These are phyloP conservation scores for Eutrema japonicum DNA, from an alignment of 345 rosid species.

Conservation along the genomic window DNA sequence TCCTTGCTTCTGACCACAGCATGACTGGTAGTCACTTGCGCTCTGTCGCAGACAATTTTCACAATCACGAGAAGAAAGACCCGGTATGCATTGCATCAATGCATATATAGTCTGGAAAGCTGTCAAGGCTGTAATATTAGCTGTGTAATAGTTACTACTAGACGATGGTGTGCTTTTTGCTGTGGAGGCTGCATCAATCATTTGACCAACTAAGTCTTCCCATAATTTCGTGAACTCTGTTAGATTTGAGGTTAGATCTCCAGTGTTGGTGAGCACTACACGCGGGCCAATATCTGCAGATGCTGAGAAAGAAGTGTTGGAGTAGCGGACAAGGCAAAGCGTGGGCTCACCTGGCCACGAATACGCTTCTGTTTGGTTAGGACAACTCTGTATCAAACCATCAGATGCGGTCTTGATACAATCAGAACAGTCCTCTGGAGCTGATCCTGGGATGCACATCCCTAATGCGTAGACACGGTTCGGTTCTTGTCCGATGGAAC, in stretches of 20 bases:
- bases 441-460: slow-evolving; percentile 43
- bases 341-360: background rate
- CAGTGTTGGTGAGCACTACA: background rate
- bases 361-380: slow-evolving; percentile 46
- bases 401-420: slow-evolving; percentile 30
- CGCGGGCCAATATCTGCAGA: background rate
- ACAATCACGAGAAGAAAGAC: slow-evolving; percentile 26
- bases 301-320: slow-evolving; percentile 17
- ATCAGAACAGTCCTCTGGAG: slow-evolving; percentile 5
- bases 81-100: slow-evolving; percentile 32
- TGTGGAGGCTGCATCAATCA: slow-evolving; percentile 26
- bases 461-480: slow-evolving; percentile 35
- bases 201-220: background rate
- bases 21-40: background rate
- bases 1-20: slow-evolving; percentile 17
- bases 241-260: slow-evolving; percentile 1
- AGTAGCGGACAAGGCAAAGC: slow-evolving; percentile 32
- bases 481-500: slow-evolving; percentile 31
- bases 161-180: slow-evolving; percentile 21
- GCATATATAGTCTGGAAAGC: background rate
- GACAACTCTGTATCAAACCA: slow-evolving; percentile 18
- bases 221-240: slow-evolving; percentile 1
- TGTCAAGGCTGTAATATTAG: background rate
- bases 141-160: slow-evolving; percentile 14
- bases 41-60: background rate